phyloP scores from a whole-genome alignment of 352 stramenopile species.

The Achlya hypogyna region DNA sequence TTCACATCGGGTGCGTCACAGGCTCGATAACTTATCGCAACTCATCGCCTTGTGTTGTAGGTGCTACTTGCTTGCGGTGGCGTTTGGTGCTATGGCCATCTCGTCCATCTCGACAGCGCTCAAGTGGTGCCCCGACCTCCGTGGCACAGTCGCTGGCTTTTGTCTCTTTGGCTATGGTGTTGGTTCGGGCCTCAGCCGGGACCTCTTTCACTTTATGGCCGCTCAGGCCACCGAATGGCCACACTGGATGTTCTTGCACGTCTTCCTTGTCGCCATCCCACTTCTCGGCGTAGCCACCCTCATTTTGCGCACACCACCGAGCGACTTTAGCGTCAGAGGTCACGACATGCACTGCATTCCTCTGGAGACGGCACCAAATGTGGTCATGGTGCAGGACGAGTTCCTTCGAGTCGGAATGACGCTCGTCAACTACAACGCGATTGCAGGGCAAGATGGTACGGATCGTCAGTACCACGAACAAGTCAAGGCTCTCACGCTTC shows the following conservation, averaged over 20 bases:
- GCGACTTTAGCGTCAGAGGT: conserved; percentile 1
- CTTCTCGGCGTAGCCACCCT: neutral
- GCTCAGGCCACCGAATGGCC: neutral
- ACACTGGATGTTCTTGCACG: neutral
- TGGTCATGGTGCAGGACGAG: neutral
- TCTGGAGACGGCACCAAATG: neutral
- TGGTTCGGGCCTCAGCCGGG: neutral
- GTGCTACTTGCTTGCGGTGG: neutral
- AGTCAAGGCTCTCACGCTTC: neutral
- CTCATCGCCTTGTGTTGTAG: neutral
- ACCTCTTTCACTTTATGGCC: neutral
- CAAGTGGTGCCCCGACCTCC: conserved; percentile 12
- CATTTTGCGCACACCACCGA: conserved; percentile 4
- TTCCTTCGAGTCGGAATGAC: conserved; percentile 15
- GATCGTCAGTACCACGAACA: conserved; percentile 7
- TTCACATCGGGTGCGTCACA: neutral
- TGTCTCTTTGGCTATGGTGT: neutral
- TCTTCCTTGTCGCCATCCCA: neutral
- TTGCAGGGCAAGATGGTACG: neutral
- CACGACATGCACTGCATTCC: conserved; percentile 18
- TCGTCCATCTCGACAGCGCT: conserved; percentile 6
- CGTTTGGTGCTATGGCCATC: neutral
- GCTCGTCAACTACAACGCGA: conserved; percentile 7
- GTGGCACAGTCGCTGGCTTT: neutral
- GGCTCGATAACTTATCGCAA: neutral